Evolutionary conservation across 2,329 filamentous ascomycete species (phyloP), one percentile per base, ranked within the genome.

Genomic region (Onygena corvina): DNA sequence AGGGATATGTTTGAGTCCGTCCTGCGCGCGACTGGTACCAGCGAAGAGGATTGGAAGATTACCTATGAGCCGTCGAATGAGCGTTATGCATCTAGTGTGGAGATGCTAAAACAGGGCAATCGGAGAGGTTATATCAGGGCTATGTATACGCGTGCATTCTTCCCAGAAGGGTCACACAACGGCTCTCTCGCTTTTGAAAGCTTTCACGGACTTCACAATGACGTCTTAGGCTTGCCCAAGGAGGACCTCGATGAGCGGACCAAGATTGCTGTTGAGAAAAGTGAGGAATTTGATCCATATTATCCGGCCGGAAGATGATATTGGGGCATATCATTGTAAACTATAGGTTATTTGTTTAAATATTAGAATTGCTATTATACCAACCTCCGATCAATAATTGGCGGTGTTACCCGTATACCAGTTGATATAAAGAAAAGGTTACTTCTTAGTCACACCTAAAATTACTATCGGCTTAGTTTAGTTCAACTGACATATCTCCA

Each of bases 1-100:
- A 70, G 71, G 8, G 80, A 85, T 7, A 84, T 85, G 68, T 71
- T 85, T 48, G 73, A 75, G 33, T 74, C 72, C n/a, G 63, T 81
- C 9, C 71, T 80, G 57, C 73, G 75, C 0, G 79, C 80, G 3
- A 75, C 76, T 0, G 73, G 73, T 0, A 77, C 74, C 0, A 74
- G 65, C 1, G 75, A 80, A 33, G 64, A 61, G 0, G 80, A 84
- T 57, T 86, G 81, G 81, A 70, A 59, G 1, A 71, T 85, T 49
- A 67, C 59, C 1, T 62, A 71, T 5, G 72, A 80, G 61, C 56
- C 61, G 0, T 63, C 67, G 1, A 54, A 65, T 34, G 62, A 76
- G 59, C 70, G 79, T 18, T 77, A 71, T 53, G 60, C 66, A 47
- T 67, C 73, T 1, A 79, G 71, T 0, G 53, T 69, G 50, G 68